Base-by-base conservation (phyloP, 2,329 filamentous ascomycete genomes). In the Metarhizium album region DNA sequence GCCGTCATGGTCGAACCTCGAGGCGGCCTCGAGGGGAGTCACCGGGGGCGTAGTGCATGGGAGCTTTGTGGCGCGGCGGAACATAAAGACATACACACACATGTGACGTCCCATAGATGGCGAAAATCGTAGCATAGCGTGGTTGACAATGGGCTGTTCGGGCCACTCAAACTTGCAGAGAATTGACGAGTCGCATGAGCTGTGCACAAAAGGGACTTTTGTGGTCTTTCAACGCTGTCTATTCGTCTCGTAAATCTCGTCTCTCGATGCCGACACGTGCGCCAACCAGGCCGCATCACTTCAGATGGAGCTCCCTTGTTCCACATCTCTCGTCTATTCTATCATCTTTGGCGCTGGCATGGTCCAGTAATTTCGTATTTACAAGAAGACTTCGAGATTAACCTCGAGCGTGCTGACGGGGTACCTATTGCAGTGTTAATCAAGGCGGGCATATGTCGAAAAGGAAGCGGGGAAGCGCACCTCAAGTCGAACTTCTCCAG, bases 391-490 rank as follows among this genome's bases (percentile, higher is more conserved):
- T 71, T 97, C 91, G 31, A 97, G 80, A 70, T 97, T 95, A 66
- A 98, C 79, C 74, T 98, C 93, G 59, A 98, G 72, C 42, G 88
- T 90, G 71, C 90, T 96, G 60, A 95, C 90, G 42, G 93, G 91
- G 74, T 90, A 91, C 74, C 82, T 86, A 18, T 4, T n/a, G 42
- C 58, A 35, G 11, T 18, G 18, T 37, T 22, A 50, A 40, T 3
- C 29, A n/a, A 5, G 8, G 2, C 22, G 18, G 22, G 6, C 22
- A 43, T n/a, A 13, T 9, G 11, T 27, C 2, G 11, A 35, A 23
- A 43, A 14, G 40, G 20, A 3, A n/a, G 14, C 18, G 14, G 18
- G 20, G 9, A 24, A 45, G 67, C 76, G 63, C 70, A 89, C 79
- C 81, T 88, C 64, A 96, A 75, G 61, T 95, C 90, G 69, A 93